These are phyloP conservation scores for Candida mesenterica DNA, from an alignment of 1,139 yeast species.

Conservation along the genomic window DNA sequence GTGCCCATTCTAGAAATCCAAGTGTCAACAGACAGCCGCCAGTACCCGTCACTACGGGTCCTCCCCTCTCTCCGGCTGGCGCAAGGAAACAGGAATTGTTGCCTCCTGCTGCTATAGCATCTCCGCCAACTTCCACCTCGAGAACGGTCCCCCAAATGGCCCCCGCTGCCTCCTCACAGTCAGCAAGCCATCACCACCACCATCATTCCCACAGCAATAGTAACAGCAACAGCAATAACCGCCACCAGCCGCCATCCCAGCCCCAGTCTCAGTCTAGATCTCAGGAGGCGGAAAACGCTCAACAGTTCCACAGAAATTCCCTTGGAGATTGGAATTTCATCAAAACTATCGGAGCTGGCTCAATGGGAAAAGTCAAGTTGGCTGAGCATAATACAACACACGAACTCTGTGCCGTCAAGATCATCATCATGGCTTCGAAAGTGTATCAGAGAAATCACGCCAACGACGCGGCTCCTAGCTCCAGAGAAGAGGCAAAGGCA, in stretches of 20 bases:
- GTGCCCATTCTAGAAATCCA: slow-evolving; percentile 1
- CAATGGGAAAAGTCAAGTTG: slow-evolving; percentile 97
- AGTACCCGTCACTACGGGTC: slow-evolving; percentile 3
- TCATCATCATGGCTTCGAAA: slow-evolving; percentile 77
- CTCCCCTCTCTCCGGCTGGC: not conserved
- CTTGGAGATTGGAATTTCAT: slow-evolving; percentile 97
- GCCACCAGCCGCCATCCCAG: slow-evolving; percentile 9
- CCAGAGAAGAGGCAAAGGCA: slow-evolving; percentile 56
- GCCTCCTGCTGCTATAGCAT: slow-evolving; percentile 26
- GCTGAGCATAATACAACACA: slow-evolving; percentile 82
- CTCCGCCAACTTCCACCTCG: slow-evolving; percentile 14
- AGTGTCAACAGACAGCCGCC: slow-evolving; percentile 8
- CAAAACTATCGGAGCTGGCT: slow-evolving; percentile 96
- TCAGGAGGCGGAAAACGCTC: slow-evolving; percentile 23
- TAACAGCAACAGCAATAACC: slow-evolving; percentile 13
- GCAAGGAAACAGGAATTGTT: slow-evolving; percentile 19
- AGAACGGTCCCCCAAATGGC: slow-evolving; percentile 1
- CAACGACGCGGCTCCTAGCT: slow-evolving; percentile 61
- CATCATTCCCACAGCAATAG: slow-evolving; percentile 11
- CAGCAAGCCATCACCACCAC: slow-evolving; percentile 5
- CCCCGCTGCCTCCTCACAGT: slow-evolving; percentile 2
- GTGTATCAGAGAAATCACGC: slow-evolving; percentile 75
- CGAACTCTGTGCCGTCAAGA: slow-evolving; percentile 84
- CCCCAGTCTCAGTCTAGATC: slow-evolving; percentile 15
- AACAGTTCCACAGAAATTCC: slow-evolving; percentile 77